phyloP scores from a whole-genome alignment of 768 basidiomycete species.

The Suillus discolor region DNA sequence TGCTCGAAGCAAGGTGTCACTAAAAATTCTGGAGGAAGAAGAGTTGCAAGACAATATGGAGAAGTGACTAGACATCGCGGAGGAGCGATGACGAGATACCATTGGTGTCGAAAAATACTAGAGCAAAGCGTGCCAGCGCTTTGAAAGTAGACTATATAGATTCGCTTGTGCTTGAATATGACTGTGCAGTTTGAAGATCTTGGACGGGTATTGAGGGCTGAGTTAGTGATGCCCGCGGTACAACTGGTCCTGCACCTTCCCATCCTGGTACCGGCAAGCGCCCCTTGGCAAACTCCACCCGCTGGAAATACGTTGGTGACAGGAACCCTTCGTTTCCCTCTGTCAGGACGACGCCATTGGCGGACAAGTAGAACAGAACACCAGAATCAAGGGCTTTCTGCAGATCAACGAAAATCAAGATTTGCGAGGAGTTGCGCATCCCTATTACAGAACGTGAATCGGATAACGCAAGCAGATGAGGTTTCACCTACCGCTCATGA shows the following conservation, averaged over 20 bases:
- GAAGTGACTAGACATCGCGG: neutral
- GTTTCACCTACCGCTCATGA: slow-evolving; percentile 70
- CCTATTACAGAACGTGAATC: slow-evolving; percentile 44
- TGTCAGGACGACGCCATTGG: slow-evolving; percentile 88
- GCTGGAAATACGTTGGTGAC: slow-evolving; percentile 62
- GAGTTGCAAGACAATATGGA: neutral
- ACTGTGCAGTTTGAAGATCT: neutral
- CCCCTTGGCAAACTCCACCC: slow-evolving; percentile 54
- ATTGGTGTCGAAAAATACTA: neutral
- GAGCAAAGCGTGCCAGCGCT: neutral
- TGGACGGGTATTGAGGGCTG: neutral
- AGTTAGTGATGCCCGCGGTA: neutral
- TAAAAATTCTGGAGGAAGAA: slow-evolving; percentile 11
- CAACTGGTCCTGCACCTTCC: slow-evolving; percentile 17
- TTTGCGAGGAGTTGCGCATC: slow-evolving; percentile 75
- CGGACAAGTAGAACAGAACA: slow-evolving; percentile 74
- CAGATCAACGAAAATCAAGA: slow-evolving; percentile 84
- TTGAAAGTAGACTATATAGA: neutral
- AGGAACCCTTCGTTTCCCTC: slow-evolving; percentile 74
- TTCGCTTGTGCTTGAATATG: neutral
- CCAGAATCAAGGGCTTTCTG: slow-evolving; percentile 68
- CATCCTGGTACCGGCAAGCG: slow-evolving; percentile 24
- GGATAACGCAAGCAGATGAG: neutral
- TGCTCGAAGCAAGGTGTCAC: slow-evolving; percentile 21
- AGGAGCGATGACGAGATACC: neutral